A percentile compares a stretch with the other conserved stretches of the same genome.
Conservation (phyloP, 2,329 filamentous ascomycete genomes). For the Talaromyces sp. region DNA sequence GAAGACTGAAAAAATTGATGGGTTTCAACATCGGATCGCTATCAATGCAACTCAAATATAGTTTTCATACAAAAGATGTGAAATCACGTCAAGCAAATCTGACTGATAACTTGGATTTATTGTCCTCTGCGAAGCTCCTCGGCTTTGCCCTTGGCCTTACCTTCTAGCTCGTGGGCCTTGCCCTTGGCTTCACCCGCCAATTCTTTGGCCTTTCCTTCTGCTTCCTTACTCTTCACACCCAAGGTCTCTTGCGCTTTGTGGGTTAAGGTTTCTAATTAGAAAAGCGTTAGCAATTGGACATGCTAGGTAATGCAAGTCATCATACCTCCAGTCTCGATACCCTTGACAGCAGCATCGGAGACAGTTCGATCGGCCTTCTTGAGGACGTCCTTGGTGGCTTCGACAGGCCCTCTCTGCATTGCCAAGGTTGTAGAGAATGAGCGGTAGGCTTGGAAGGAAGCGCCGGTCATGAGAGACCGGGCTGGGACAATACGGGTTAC, state of each 20-base stretch:
- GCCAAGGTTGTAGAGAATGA: slow-evolving; percentile 53
- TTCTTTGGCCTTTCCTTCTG: slow-evolving; percentile 45
- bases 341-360: slow-evolving; percentile 56
- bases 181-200: slow-evolving; percentile 34
- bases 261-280: slow-evolving; percentile 48
- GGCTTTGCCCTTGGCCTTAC: slow-evolving; percentile 33
- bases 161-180: slow-evolving; percentile 27
- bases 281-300: background rate
- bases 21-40: slow-evolving; percentile 1
- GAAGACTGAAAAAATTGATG: background rate
- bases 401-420: slow-evolving; percentile 51
- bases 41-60: slow-evolving; percentile 9
- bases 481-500: slow-evolving; percentile 5
- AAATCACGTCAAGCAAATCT: background rate
- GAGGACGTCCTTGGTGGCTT: slow-evolving; percentile 56
- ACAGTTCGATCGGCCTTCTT: slow-evolving; percentile 57
- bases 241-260: slow-evolving; percentile 43
- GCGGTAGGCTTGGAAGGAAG: slow-evolving; percentile 15
- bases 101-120: background rate
- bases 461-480: slow-evolving; percentile 3
- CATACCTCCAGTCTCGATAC: slow-evolving; percentile 62
- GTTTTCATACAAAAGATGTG: background rate
- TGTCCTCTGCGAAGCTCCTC: slow-evolving; percentile 22
- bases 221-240: slow-evolving; percentile 44
- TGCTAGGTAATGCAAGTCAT: slow-evolving; percentile 15